Evolutionary conservation across 169 alveolate genomes (phyloP).

Genomic region (Eimeria zaria): DNA sequence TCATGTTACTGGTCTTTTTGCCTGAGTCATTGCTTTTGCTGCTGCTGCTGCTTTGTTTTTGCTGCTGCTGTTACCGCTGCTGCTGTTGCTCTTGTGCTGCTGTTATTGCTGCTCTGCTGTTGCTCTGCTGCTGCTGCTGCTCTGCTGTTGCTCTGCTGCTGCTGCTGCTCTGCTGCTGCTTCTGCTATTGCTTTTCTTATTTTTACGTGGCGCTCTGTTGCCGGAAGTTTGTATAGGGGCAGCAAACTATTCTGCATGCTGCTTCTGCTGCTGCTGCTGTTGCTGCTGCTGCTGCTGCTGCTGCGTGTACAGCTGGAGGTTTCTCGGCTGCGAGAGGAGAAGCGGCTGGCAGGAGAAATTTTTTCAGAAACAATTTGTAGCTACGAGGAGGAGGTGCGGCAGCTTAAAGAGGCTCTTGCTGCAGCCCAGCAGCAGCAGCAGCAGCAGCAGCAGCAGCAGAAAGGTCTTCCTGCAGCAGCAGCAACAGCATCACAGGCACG

Average conservation of each 20-base stretch:
- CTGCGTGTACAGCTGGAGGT: background rate
- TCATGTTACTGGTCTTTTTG: no score
- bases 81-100: background rate
- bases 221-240: background rate
- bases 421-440: conserved; percentile 44
- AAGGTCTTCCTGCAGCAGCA: conserved; percentile 15
- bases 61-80: no score
- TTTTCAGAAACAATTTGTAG: conserved; percentile 54
- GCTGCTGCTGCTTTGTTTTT: background rate
- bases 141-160: background rate
- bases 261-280: conserved; percentile 6
- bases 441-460: conserved; percentile 48
- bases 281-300: conserved; percentile 19
- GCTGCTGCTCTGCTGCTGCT: background rate
- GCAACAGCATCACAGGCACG: background rate
- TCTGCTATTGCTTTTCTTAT: background rate
- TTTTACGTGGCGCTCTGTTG: background rate
- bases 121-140: conserved; percentile 8
- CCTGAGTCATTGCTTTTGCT: no score
- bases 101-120: background rate
- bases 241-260: background rate
- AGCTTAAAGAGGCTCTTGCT: conserved; percentile 26
- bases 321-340: conserved; percentile 23
- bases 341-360: conserved; percentile 17
- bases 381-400: conserved; percentile 16